Conservation (phyloP, 176 grass and related monocot genomes). For the Oropetium thomaeum region DNA sequence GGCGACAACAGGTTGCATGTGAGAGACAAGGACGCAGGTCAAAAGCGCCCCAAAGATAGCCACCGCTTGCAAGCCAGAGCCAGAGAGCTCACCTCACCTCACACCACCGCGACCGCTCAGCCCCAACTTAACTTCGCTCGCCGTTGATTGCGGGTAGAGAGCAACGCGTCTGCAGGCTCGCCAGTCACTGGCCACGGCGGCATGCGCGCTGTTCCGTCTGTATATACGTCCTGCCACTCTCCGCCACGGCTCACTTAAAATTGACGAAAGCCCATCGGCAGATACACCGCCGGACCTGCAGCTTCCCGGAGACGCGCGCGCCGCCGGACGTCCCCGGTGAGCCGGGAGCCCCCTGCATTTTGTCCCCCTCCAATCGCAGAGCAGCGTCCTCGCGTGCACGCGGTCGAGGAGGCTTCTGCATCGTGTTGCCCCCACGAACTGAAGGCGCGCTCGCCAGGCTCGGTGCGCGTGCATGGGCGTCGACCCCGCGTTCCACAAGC, state of each 20-base stretch:
- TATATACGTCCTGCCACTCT: constrained; percentile 1
- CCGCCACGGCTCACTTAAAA: neutral
- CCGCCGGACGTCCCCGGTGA: constrained; percentile 8
- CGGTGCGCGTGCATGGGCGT: constrained; percentile 10
- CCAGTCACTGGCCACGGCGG: neutral
- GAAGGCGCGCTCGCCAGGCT: neutral
- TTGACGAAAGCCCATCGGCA: neutral
- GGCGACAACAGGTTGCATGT: neutral
- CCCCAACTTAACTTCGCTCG: neutral
- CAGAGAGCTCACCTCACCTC: neutral
- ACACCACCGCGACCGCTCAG: neutral
- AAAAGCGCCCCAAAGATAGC: neutral
- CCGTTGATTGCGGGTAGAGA: constrained; percentile 2
- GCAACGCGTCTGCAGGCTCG: constrained; percentile 7
- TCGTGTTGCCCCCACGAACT: neutral
- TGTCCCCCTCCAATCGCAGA: neutral
- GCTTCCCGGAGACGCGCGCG: neutral
- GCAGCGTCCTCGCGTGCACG: neutral
- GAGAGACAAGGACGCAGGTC: neutral
- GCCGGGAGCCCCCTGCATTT: neutral
- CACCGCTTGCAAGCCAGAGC: neutral
- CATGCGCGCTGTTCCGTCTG: neutral
- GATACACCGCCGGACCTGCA: neutral
- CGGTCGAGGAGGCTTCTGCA: neutral
- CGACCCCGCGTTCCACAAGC: neutral